These are phyloP conservation scores for Acacia melanoxylon DNA, from an alignment of 306 rosid genomes.

Conservation along the genomic window DNA sequence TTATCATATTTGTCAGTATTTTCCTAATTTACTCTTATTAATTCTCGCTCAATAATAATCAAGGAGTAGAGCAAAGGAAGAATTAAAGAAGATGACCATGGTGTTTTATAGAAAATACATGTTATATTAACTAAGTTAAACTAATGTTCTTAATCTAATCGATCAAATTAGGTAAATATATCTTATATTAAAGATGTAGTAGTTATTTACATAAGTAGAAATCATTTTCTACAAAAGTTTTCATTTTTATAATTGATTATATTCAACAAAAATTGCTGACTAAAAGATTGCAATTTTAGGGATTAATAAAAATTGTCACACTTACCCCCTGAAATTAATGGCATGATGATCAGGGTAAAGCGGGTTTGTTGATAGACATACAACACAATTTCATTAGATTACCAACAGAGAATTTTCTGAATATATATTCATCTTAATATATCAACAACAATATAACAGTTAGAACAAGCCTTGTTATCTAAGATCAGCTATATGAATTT, in stretches of 20 bases:
- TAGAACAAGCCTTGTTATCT: background rate
- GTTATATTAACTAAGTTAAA: no score
- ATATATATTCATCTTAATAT: no score
- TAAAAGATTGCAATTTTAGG: background rate
- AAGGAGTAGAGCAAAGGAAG: no score
- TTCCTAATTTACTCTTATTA: no score
- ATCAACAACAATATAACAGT: background rate
- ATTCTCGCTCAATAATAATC: no score
- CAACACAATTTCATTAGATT: background rate
- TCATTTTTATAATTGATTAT: background rate
- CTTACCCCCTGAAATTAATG: background rate
- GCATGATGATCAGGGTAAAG: no score
- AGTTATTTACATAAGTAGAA: background rate
- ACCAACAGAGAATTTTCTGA: background rate
- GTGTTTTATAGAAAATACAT: no score
- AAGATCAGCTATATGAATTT: background rate
- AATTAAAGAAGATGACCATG: no score
- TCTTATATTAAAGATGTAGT: no score
- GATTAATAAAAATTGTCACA: background rate
- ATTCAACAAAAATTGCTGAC: background rate
- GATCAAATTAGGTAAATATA: no score
- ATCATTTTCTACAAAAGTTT: background rate
- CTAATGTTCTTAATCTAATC: no score
- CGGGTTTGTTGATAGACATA: background rate
- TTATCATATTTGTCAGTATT: no score